These are phyloP conservation scores for Pseudogymnoascus sp. DNA, from an alignment of 2,329 filamentous ascomycete species.

Conservation along the genomic window DNA sequence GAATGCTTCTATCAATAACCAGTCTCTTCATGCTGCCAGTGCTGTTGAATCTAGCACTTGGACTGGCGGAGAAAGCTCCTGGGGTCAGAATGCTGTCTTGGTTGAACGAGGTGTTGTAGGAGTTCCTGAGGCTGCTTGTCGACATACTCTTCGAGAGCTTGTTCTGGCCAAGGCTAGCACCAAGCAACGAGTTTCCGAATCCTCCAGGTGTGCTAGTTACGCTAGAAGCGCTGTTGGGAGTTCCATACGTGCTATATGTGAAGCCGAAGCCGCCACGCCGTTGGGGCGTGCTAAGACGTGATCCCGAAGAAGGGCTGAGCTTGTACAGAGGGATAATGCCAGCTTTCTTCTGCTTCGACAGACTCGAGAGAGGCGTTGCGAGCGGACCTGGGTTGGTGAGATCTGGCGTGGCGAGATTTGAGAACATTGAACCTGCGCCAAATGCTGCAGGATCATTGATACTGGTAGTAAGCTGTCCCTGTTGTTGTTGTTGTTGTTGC, in stretches of 20 bases:
- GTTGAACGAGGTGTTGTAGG: constrained; percentile 70
- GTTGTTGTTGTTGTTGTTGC: constrained; percentile 45
- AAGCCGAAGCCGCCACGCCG: constrained; percentile 85
- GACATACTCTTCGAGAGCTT: constrained; percentile 82
- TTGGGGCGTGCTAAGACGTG: constrained; percentile 73
- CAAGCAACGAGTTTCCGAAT: constrained; percentile 57
- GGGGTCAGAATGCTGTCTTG: constrained; percentile 83
- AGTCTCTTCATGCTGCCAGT: constrained; percentile 77
- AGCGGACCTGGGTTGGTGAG: constrained; percentile 73
- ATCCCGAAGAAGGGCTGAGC: constrained; percentile 71
- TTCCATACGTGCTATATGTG: constrained; percentile 86
- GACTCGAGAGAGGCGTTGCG: constrained; percentile 76
- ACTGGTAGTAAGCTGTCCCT: constrained; percentile 65
- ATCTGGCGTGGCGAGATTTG: constrained; percentile 56
- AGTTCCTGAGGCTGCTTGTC: constrained; percentile 74
- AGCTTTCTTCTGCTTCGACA: constrained; percentile 64
- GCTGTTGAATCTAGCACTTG: constrained; percentile 55
- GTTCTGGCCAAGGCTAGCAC: constrained; percentile 49
- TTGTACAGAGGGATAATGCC: constrained; percentile 81
- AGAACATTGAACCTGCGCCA: constrained; percentile 79
- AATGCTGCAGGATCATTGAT: constrained; percentile 82
- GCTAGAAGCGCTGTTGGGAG: constrained; percentile 63
- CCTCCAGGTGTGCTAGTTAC: constrained; percentile 59
- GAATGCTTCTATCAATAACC: constrained; percentile 81
- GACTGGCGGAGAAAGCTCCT: constrained; percentile 70